These are phyloP conservation scores for Tetracentron sinense DNA, from an alignment of 164 flowering plant species.

Conservation along the genomic window DNA sequence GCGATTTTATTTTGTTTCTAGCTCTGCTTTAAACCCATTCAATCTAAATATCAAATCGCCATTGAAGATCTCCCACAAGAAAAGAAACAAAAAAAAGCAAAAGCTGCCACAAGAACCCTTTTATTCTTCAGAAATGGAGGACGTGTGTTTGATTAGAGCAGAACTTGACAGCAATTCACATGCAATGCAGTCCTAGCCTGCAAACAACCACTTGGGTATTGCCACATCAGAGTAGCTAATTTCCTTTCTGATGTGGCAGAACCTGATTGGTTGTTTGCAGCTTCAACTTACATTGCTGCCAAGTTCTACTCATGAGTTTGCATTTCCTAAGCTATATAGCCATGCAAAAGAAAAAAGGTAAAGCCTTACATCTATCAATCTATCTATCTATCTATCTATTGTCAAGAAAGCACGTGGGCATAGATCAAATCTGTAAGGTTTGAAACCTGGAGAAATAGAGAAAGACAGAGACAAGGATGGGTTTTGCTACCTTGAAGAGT, in stretches of 20 bases:
- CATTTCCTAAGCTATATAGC: slow-evolving; percentile 21
- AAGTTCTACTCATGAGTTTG: too few species aligned
- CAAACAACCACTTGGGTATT: too few species aligned
- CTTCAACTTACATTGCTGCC: too few species aligned
- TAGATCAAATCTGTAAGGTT: not conserved
- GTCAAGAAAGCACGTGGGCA: not conserved
- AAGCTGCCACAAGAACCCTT: slow-evolving; percentile 39
- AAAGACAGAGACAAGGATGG: slow-evolving; percentile 4
- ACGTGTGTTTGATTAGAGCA: too few species aligned
- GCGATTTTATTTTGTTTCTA: slow-evolving; percentile 8
- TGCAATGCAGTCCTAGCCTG: too few species aligned
- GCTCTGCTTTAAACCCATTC: slow-evolving; percentile 21
- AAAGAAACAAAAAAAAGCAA: slow-evolving; percentile 24
- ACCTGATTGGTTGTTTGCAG: too few species aligned
- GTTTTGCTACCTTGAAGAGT: slow-evolving; percentile 43
- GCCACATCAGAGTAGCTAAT: too few species aligned
- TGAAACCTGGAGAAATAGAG: not conserved
- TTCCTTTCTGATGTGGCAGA: too few species aligned
- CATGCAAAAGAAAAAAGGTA: slow-evolving; percentile 32
- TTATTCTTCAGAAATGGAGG: slow-evolving; percentile 31
- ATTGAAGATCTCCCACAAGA: slow-evolving; percentile 20
- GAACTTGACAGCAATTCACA: too few species aligned
- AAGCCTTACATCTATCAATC: slow-evolving; percentile 2
- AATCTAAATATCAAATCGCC: slow-evolving; percentile 21
- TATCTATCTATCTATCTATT: not conserved